Percentiles rank a stretch among this genome's conserved stretches.
Evolutionary conservation across 148 eudicot species (phyloP).

Genomic region (Rhododendron griersonianum): DNA sequence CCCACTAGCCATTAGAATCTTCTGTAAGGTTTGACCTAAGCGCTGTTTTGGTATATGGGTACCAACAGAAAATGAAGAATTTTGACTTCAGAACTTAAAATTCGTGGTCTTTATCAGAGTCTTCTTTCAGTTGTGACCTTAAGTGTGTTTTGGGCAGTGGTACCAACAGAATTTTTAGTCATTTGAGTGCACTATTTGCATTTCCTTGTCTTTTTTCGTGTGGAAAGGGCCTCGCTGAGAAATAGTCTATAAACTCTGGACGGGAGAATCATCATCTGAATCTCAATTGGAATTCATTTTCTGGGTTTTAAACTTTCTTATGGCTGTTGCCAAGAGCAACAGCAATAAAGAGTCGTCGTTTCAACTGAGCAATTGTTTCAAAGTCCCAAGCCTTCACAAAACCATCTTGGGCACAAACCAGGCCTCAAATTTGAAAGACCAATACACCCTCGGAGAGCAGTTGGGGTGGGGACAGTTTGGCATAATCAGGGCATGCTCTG

Average conservation of each 20-base stretch:
- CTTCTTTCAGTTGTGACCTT: neutral
- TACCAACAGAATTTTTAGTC: neutral
- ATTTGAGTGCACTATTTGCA: neutral
- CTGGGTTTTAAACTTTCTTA: conserved; percentile 20
- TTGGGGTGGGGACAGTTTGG: conserved; percentile 89
- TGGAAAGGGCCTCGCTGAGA: neutral
- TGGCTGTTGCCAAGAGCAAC: conserved; percentile 61
- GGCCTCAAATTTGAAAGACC: conserved; percentile 43
- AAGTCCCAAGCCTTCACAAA: conserved; percentile 42
- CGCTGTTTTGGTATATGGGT: conserved; percentile 17
- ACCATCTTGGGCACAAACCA: conserved; percentile 55
- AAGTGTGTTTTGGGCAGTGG: neutral
- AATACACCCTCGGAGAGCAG: conserved; percentile 57
- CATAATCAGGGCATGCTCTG: conserved; percentile 58
- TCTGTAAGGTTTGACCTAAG: conserved; percentile 26
- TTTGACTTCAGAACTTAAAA: conserved; percentile 24
- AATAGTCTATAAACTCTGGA: neutral
- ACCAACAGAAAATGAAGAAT: conserved; percentile 2
- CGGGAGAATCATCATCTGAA: conserved; percentile 13
- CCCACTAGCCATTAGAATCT: conserved; percentile 22
- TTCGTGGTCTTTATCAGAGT: conserved; percentile 2
- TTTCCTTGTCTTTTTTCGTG: neutral
- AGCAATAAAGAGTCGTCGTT: conserved; percentile 19
- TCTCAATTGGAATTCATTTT: conserved; percentile 8
- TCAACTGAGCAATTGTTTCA: conserved; percentile 35